Base-by-base conservation (phyloP, 352 stramenopile species). In the Globisporangium irregulare region DNA sequence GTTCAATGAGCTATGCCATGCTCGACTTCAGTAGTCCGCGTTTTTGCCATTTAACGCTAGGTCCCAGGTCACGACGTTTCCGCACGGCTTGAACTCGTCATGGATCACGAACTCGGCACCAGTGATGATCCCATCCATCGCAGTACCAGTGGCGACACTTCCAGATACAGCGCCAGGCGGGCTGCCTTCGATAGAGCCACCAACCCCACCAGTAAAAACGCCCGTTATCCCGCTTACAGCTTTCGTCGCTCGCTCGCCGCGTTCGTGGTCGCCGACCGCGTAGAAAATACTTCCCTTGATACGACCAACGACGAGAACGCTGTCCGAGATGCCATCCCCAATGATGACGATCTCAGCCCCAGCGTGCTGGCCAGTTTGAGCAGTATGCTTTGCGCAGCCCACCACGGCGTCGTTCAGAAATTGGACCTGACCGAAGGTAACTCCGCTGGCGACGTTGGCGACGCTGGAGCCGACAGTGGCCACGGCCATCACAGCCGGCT, bases 101-200 rank as follows among this genome's bases (percentile, higher is more conserved):
- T 66, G 65, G 9, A 70, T 51, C 18, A 34, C 57, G 24, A 58
- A 66, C 43, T 70, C 65, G 22, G 59, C 48, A 24, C 65, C 65
- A 41, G 57, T 66, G 46, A 64, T 70, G n/a, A 62, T 51, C 1
- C 46, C 48, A 57, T 70, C 65, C 46, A 70, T 70, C 2, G 65
- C 65, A 5, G 65, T 48, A 20, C 65, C 65, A 36, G 57, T 34
- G 20, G 62, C 32, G 22, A 70, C 48, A 9, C 65, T 57, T 12
- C 57, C 43, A 9, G 56, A 48, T 14, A 70, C 65, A 8, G 57
- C 65, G 2, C 65, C 65, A 20, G 61, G n/a, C 5, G 65, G 65
- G n/a, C 65, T 57, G 6, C 29, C 57, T 5, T 59, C 22, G 12
- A 70, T 20, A 25, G 54, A 70, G 0, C 65, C 65, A 1, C 54